Base-by-base conservation (phyloP, 148 eudicot genomes). In the Silene conica region DNA sequence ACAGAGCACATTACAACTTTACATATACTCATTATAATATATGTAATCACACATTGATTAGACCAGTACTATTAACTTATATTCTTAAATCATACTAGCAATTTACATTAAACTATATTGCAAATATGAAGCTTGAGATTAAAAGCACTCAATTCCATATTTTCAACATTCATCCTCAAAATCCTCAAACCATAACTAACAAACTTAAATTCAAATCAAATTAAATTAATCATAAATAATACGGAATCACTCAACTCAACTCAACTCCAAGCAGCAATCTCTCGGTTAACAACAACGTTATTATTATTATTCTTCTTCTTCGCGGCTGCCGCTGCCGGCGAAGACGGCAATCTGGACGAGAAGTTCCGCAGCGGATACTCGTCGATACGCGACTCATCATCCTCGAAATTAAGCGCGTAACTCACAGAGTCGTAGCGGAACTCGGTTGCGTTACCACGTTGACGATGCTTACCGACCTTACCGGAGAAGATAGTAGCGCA, bases 401-500 rank as follows among this genome's bases (percentile, higher is more conserved):
- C 81, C 38, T 88, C 86, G 65, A 88, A 88, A 63, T 88, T 88
- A 63, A 84, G 89, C 67, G 89, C 81, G 77, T 88, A 88, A 59
- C 92, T 88, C 52, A 88, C 69, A 3, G 92, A 89, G 45, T 88
- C 89, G 76, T 88, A 88, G 54, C 81, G 70, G 69, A 84, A 88
- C 66, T 88, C 89, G 4, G 78, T 75, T 12, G 86, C 70, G 77
- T 73, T 72, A 18, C 54, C 63, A 1, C 84, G 78, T 34, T 79
- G 80, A 8, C 83, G 83, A 70, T 75, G 73, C 22, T 74, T 48
- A 9, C 83, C 70, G 14, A 58, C 64, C 34, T 64, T 71, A 5
- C 76, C 76, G 8, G 89, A 80, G 73, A 86, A 77, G 62, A 80
- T 3, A 34, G 62, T 66, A 18, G 73, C 67, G 46, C 73, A 74